Percentiles rank a stretch among this genome's conserved stretches.
Evolutionary conservation across 31 red algal species (phyloP).

Genomic region (Porphyra umbilicalis): DNA sequence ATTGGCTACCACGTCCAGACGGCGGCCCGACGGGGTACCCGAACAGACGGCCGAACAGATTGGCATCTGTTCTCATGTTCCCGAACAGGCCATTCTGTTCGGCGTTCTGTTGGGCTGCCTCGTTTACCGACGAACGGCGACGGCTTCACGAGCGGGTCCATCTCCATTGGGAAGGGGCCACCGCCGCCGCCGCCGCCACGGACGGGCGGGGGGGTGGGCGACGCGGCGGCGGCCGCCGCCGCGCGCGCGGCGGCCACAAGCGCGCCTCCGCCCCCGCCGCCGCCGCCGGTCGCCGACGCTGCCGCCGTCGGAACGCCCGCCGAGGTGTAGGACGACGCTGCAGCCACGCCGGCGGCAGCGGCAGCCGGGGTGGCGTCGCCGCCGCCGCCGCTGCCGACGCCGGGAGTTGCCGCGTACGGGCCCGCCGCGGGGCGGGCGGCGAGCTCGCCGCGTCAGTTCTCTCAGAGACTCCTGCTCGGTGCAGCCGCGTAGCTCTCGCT

Average conservation of each 20-base stretch:
- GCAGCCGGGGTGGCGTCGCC: neutral
- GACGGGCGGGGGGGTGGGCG: neutral
- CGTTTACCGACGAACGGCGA: too few species aligned
- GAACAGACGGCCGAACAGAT: too few species aligned
- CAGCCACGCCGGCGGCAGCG: neutral
- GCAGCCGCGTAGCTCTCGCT: too few species aligned
- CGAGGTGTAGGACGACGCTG: neutral
- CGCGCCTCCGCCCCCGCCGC: neutral
- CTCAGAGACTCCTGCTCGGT: neutral
- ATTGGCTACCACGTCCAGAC: too few species aligned
- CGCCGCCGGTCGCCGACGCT: neutral
- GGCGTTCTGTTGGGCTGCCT: too few species aligned
- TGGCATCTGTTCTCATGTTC: too few species aligned
- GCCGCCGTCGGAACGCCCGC: too few species aligned
- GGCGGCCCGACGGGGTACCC: too few species aligned
- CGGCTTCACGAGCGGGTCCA: neutral
- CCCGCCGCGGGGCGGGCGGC: neutral
- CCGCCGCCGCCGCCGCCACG: neutral
- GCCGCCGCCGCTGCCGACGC: neutral
- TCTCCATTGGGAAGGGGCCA: neutral
- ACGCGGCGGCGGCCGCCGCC: neutral
- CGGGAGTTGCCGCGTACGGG: too few species aligned
- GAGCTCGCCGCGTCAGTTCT: neutral
- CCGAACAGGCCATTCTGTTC: too few species aligned
- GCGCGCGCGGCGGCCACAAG: neutral